Evolutionary conservation across 1,284 basidiomycete species (phyloP).

Genomic region (Tylopilus sp.): DNA sequence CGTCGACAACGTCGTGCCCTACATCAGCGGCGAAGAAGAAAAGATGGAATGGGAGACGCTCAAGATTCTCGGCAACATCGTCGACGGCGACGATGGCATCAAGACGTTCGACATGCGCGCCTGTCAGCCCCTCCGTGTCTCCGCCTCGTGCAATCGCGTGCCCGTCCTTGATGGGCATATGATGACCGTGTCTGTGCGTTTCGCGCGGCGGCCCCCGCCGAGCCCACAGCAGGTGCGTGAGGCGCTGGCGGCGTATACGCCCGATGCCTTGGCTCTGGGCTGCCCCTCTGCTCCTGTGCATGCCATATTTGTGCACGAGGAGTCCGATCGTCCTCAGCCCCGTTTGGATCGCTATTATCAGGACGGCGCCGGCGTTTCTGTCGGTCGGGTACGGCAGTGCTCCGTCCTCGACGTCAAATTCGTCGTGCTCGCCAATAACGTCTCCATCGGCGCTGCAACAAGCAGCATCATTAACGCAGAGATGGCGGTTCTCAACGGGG

Average conservation of each 20-base stretch:
- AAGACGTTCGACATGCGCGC: constrained; percentile 84
- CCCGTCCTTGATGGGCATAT: constrained; percentile 92
- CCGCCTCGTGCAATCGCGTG: constrained; percentile 89
- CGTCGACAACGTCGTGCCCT: constrained; percentile 93
- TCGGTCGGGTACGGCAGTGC: constrained; percentile 89
- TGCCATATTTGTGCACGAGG: constrained; percentile 90
- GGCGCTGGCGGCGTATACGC: constrained; percentile 71
- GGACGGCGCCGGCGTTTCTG: constrained; percentile 87
- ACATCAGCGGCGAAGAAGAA: constrained; percentile 95
- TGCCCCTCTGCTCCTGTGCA: constrained; percentile 85
- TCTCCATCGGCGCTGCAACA: constrained; percentile 94
- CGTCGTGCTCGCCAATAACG: constrained; percentile 91
- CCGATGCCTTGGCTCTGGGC: constrained; percentile 61
- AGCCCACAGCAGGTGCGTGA: constrained; percentile 84
- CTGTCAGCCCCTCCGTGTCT: constrained; percentile 74
- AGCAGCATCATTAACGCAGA: constrained; percentile 98
- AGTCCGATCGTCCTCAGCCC: constrained; percentile 91
- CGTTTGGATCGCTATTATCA: constrained; percentile 88
- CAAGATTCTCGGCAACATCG: constrained; percentile 90
- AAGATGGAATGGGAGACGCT: constrained; percentile 99
- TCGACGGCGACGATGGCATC: constrained; percentile 47
- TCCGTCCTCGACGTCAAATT: constrained; percentile 94
- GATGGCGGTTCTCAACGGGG: constrained; percentile 81
- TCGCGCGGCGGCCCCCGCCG: constrained; percentile 76
- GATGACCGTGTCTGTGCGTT: constrained; percentile 84